A percentile compares a stretch with the other conserved stretches of the same genome.
These are phyloP conservation scores for Micractinium sp. DNA, from an alignment of 139 green algal species.

Conservation along the genomic window DNA sequence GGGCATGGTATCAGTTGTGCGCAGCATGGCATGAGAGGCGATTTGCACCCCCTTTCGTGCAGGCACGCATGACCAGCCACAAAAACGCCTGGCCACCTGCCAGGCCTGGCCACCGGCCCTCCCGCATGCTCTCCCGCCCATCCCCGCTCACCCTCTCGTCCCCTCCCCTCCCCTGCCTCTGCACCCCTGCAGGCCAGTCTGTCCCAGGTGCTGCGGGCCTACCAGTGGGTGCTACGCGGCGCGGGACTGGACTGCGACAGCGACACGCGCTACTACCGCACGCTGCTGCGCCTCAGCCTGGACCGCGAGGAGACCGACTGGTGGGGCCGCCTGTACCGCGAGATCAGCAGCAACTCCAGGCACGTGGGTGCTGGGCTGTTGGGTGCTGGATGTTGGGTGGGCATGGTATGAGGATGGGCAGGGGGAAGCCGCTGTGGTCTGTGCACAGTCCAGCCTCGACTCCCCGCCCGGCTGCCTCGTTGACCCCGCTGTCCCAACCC, in stretches of 20 bases:
- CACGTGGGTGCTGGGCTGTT: not conserved
- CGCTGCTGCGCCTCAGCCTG: constrained; percentile 17
- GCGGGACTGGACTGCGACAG: not conserved
- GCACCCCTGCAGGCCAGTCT: not conserved
- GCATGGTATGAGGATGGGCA: not conserved
- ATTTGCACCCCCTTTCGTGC: not conserved
- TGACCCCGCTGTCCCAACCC: too few relatives aligned
- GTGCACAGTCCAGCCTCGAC: too few relatives aligned
- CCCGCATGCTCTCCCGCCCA: not conserved
- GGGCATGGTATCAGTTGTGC: not conserved
- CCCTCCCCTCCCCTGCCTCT: not conserved
- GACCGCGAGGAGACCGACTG: constrained; percentile 1
- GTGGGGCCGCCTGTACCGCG: constrained; percentile 21
- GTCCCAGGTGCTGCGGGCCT: constrained; percentile 9
- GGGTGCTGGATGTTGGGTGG: not conserved
- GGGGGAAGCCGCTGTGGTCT: not conserved
- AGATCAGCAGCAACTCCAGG: constrained; percentile 12
- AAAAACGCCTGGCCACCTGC: too few relatives aligned
- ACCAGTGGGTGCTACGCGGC: not conserved
- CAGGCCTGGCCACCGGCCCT: not conserved
- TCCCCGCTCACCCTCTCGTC: not conserved
- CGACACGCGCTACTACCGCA: constrained; percentile 18
- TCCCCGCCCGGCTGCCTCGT: too few relatives aligned
- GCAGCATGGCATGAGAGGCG: not conserved
- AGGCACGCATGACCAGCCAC: not conserved